These are phyloP conservation scores for Meredithiella fracta DNA, from an alignment of 2,329 filamentous ascomycete genomes.

Conservation along the genomic window DNA sequence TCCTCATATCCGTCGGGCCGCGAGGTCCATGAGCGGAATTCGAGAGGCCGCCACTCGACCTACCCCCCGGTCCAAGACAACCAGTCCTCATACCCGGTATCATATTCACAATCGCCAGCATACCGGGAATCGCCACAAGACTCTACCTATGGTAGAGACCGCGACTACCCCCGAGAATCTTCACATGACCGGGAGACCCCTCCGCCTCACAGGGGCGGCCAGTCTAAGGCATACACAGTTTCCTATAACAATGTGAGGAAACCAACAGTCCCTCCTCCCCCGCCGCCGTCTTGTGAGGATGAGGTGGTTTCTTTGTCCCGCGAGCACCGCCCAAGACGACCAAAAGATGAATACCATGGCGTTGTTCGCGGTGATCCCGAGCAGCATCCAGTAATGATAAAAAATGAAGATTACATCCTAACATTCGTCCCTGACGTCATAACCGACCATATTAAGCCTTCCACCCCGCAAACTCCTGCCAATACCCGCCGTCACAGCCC, in stretches of 20 bases:
- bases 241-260: conserved; percentile 13
- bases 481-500: not conserved
- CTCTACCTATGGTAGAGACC: not conserved
- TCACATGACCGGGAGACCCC: conserved; percentile 3
- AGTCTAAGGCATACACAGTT: conserved; percentile 11
- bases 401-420: conserved; percentile 10
- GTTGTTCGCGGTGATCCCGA: conserved; percentile 9
- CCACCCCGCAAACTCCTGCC: not conserved
- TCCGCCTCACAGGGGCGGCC: not conserved
- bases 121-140: conserved; percentile 3
- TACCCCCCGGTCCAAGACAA: not conserved
- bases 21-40: not conserved
- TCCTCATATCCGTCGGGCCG: not conserved
- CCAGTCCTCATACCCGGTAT: not conserved
- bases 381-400: conserved; percentile 9
- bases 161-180: not conserved
- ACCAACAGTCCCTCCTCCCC: conserved; percentile 11
- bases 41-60: not conserved
- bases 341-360: conserved; percentile 9
- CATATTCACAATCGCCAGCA: not conserved
- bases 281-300: conserved; percentile 12
- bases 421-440: conserved; percentile 11
- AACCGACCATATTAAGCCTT: not conserved
- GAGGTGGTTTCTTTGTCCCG: conserved; percentile 10
- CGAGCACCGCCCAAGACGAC: conserved; percentile 5